phyloP scores from a whole-genome alignment of 1,139 yeast species.

The Candida sanyaensis region DNA sequence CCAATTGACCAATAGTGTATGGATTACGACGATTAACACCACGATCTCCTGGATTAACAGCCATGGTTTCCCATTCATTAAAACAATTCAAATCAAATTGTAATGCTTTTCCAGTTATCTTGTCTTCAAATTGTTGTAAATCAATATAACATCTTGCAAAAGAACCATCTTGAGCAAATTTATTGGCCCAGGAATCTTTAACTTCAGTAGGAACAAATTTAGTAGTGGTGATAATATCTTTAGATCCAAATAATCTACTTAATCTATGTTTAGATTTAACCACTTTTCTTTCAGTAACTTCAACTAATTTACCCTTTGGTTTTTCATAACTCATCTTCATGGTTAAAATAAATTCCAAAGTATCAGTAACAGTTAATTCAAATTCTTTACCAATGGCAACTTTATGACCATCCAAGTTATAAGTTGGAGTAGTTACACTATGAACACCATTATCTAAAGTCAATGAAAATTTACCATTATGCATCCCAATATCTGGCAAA shows the following conservation, averaged over 20 bases:
- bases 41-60: constrained; percentile 7
- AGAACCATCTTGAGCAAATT: constrained; percentile 83
- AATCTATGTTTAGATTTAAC: constrained; percentile 49
- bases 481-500: constrained; percentile 56
- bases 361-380: constrained; percentile 71
- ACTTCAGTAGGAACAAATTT: constrained; percentile 53
- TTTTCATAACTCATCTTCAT: constrained; percentile 64
- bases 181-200: constrained; percentile 55
- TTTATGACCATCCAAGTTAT: constrained; percentile 42
- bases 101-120: constrained; percentile 54
- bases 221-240: constrained; percentile 53
- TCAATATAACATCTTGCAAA: constrained; percentile 76
- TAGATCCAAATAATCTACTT: constrained; percentile 51
- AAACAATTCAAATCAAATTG: constrained; percentile 61
- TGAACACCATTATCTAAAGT: constrained; percentile 91
- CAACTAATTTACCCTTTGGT: constrained; percentile 55
- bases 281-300: constrained; percentile 55
- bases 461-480: constrained; percentile 65
- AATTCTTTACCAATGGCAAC: constrained; percentile 75
- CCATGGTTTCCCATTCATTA: constrained; percentile 76
- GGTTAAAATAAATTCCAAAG: constrained; percentile 71
- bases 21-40: constrained; percentile 41
- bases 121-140: constrained; percentile 58
- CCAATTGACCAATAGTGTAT: constrained; percentile 65
- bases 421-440: constrained; percentile 73